phyloP scores from a whole-genome alignment of 306 rosid genomes.

The Erythrophleum fordii region DNA sequence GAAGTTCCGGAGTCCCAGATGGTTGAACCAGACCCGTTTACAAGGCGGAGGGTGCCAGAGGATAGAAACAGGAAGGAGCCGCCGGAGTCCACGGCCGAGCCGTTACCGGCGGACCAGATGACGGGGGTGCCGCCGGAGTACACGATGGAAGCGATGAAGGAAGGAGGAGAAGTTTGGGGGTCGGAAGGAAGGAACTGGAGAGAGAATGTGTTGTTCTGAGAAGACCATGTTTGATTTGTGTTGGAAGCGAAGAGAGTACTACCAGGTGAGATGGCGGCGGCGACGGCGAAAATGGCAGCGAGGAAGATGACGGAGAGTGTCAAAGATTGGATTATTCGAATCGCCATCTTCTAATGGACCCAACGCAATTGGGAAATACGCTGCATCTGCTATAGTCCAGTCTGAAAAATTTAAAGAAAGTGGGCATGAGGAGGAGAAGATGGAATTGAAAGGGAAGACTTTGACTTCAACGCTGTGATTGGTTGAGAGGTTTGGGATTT shows the following conservation, averaged over 20 bases:
- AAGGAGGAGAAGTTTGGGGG: conserved; percentile 56
- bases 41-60: conserved; percentile 61
- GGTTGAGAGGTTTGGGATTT: background rate
- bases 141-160: conserved; percentile 59
- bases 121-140: conserved; percentile 59
- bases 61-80: conserved; percentile 57
- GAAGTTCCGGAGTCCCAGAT: conserved; percentile 68
- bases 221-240: conserved; percentile 53
- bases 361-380: background rate
- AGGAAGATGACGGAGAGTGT: conserved; percentile 29
- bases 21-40: conserved; percentile 60
- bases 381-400: background rate
- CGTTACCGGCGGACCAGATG: conserved; percentile 67
- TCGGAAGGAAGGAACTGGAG: conserved; percentile 50
- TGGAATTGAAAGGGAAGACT: conserved; percentile 3
- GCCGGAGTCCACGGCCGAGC: conserved; percentile 51
- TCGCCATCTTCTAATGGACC: background rate
- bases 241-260: conserved; percentile 59
- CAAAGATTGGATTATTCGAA: background rate
- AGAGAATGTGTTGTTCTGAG: conserved; percentile 47
- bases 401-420: background rate
- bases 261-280: conserved; percentile 44
- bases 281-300: conserved; percentile 4
- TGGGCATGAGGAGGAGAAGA: background rate
- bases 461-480: conserved; percentile 31